Conservation (phyloP, 768 basidiomycete genomes). For the Ramaria rubella region DNA sequence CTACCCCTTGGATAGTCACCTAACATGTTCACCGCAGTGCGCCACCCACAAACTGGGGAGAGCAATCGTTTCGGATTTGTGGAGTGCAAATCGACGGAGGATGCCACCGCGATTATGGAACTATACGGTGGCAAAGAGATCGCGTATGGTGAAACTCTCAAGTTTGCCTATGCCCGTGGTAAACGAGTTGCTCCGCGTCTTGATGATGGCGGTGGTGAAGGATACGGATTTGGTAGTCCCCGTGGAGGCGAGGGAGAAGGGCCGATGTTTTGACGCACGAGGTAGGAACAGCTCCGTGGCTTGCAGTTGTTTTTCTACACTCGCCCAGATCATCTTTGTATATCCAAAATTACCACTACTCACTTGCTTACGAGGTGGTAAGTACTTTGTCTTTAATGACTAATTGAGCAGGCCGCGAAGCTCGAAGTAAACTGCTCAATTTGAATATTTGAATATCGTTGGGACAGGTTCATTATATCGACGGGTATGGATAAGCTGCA, state of each 20-base stretch:
- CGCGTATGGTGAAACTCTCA: background rate
- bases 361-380: background rate
- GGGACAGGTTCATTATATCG: too few species aligned
- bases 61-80: background rate
- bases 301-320: background rate
- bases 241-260: background rate
- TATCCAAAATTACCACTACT: background rate
- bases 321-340: background rate
- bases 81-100: background rate
- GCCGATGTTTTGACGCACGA: background rate
- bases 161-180: background rate
- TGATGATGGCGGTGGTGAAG: background rate
- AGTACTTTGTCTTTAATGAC: background rate
- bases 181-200: background rate
- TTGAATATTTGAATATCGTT: too few species aligned
- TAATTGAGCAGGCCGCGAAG: too few species aligned
- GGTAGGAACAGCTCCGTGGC: background rate
- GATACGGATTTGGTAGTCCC: background rate
- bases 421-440: too few species aligned
- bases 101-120: background rate
- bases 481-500: too few species aligned
- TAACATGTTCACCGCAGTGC: background rate
- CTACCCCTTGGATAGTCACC: background rate
- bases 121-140: background rate
- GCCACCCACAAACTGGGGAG: background rate